These are phyloP conservation scores for Avena sativa DNA, from an alignment of 176 grass and related monocot genomes.

Conservation along the genomic window DNA sequence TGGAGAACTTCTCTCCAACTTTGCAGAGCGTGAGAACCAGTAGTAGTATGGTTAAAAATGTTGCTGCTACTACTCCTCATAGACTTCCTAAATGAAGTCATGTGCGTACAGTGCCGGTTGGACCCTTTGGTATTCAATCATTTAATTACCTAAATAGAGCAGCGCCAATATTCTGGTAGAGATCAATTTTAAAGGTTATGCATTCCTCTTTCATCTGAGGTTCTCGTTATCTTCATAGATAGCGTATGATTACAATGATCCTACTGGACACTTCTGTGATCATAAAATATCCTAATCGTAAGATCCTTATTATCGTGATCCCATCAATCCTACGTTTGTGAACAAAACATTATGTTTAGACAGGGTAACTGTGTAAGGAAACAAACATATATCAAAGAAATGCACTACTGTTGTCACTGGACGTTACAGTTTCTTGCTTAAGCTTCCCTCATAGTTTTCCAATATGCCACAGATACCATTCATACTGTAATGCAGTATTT, in stretches of 20 bases:
- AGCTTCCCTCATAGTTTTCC: not conserved
- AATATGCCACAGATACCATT: constrained; percentile 8
- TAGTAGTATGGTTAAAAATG: not conserved
- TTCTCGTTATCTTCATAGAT: not conserved
- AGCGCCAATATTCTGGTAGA: not conserved
- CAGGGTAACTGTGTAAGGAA: not conserved
- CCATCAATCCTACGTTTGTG: not conserved
- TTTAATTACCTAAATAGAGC: constrained; percentile 7
- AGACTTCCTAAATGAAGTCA: constrained; percentile 21
- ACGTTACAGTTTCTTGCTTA: not conserved
- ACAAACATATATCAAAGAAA: not conserved
- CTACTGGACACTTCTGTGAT: not conserved
- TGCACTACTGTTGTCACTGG: not conserved
- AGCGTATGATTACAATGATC: not conserved
- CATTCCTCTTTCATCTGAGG: constrained; percentile 1
- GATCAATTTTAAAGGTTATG: constrained; percentile 3
- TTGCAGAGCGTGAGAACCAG: not conserved
- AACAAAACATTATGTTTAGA: constrained; percentile 27
- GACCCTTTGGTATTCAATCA: constrained; percentile 23
- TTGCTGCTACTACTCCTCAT: constrained; percentile 8
- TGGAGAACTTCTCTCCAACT: constrained; percentile 3
- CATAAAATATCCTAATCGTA: not conserved
- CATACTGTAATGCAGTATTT: not conserved
- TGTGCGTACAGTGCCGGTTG: not conserved
- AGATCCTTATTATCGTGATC: not conserved